Percentiles rank a stretch among this genome's conserved stretches.
phyloP scores from a whole-genome alignment of 164 flowering plant genomes.

The Umbilicus rupestris region DNA sequence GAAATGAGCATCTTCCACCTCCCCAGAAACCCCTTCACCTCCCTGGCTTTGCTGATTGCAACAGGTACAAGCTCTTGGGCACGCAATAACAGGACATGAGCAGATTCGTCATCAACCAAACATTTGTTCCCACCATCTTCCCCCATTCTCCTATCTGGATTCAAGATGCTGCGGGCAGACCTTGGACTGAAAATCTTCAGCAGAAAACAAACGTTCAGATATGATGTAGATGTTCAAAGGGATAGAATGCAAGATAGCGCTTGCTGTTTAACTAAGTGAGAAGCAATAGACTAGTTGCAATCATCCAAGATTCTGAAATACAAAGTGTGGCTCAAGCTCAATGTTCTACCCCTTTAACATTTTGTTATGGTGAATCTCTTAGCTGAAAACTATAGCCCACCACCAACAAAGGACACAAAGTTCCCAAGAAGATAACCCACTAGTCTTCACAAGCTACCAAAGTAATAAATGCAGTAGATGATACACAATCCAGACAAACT shows the following conservation, averaged over 20 bases:
- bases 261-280: not conserved
- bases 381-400: not conserved
- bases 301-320: not conserved
- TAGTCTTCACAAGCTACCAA: too few relatives aligned
- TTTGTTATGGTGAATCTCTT: too few relatives aligned
- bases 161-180: not conserved
- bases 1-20: slow-evolving; percentile 77
- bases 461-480: too few relatives aligned
- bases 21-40: slow-evolving; percentile 57
- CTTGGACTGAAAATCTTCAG: not conserved
- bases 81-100: slow-evolving; percentile 46
- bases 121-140: slow-evolving; percentile 32
- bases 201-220: not conserved
- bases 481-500: slow-evolving; percentile 6
- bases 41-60: slow-evolving; percentile 47
- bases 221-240: not conserved
- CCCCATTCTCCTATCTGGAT: slow-evolving; percentile 29
- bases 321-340: not conserved
- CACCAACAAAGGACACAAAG: not conserved
- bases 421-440: too few relatives aligned
- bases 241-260: not conserved
- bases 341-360: not conserved
- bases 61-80: slow-evolving; percentile 61
- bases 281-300: not conserved
- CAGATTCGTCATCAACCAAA: slow-evolving; percentile 22